Evolutionary conservation across 2,329 filamentous ascomycete genomes (phyloP).

Genomic region (Fusarium tricinctum): DNA sequence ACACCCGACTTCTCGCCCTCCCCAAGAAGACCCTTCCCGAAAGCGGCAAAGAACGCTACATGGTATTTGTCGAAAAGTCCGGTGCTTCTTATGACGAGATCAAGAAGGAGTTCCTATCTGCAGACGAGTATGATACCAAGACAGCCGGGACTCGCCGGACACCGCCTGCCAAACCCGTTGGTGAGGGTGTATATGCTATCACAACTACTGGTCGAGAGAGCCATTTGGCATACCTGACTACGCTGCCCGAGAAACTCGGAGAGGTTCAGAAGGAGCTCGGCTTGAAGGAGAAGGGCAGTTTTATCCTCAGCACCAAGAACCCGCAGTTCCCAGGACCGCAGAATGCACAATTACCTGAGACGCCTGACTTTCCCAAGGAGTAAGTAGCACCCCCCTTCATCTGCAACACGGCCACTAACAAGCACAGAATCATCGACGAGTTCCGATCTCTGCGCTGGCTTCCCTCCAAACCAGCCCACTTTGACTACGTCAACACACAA

Average conservation of each 20-base stretch:
- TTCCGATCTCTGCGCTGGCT: slow-evolving; percentile 82
- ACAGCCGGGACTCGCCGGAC: slow-evolving; percentile 77
- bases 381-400: slow-evolving; percentile 56
- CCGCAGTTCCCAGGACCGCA: slow-evolving; percentile 77
- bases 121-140: slow-evolving; percentile 80
- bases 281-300: slow-evolving; percentile 78
- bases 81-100: slow-evolving; percentile 75
- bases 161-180: slow-evolving; percentile 80
- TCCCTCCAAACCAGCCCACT: slow-evolving; percentile 77
- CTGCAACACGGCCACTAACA: slow-evolving; percentile 7
- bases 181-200: slow-evolving; percentile 87
- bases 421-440: slow-evolving; percentile 73
- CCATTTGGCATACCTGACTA: slow-evolving; percentile 85
- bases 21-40: slow-evolving; percentile 88
- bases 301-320: slow-evolving; percentile 85
- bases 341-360: slow-evolving; percentile 72
- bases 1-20: slow-evolving; percentile 80
- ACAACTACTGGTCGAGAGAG: slow-evolving; percentile 78
- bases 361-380: slow-evolving; percentile 78
- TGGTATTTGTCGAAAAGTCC: slow-evolving; percentile 86
- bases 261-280: slow-evolving; percentile 83
- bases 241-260: slow-evolving; percentile 76
- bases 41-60: slow-evolving; percentile 77
- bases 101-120: slow-evolving; percentile 78
- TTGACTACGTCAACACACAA: slow-evolving; percentile 82